A percentile compares a stretch with the other conserved stretches of the same genome.
These are phyloP conservation scores for Moesziomyces antarcticus DNA, from an alignment of 1,284 basidiomycete genomes.

Conservation along the genomic window DNA sequence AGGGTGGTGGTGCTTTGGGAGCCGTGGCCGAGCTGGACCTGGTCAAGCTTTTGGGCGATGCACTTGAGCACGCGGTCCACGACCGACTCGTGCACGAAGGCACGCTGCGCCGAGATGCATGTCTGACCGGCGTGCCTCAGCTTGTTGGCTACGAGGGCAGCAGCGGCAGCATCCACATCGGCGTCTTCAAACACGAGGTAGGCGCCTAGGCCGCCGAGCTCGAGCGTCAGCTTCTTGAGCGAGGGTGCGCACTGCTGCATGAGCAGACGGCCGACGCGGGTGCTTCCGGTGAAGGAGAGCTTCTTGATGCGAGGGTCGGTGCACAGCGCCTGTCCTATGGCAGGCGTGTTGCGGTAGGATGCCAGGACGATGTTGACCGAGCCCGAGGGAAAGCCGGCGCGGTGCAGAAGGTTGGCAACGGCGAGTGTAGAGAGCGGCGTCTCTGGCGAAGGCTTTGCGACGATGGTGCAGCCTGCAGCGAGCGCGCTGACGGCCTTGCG, in stretches of 20 bases:
- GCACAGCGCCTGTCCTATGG: slow-evolving; percentile 77
- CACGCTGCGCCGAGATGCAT: slow-evolving; percentile 73
- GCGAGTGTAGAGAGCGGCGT: slow-evolving; percentile 94
- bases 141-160: slow-evolving; percentile 85
- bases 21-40: slow-evolving; percentile 92
- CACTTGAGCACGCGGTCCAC: slow-evolving; percentile 86
- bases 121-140: slow-evolving; percentile 93
- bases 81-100: slow-evolving; percentile 74
- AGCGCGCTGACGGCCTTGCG: slow-evolving; percentile 90
- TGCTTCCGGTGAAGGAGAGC: slow-evolving; percentile 93
- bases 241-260: slow-evolving; percentile 84
- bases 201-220: slow-evolving; percentile 80
- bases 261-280: slow-evolving; percentile 89
- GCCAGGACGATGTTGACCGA: slow-evolving; percentile 95
- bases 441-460: slow-evolving; percentile 95
- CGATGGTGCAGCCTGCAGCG: slow-evolving; percentile 90
- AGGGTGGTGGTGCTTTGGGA: slow-evolving; percentile 81
- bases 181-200: slow-evolving; percentile 98
- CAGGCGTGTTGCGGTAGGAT: slow-evolving; percentile 74
- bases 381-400: slow-evolving; percentile 91
- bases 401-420: slow-evolving; percentile 80
- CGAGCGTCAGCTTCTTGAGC: slow-evolving; percentile 80
- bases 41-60: slow-evolving; percentile 82
- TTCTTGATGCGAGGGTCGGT: slow-evolving; percentile 78
- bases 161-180: slow-evolving; percentile 89